Base-by-base conservation (phyloP, 345 rosid genomes). In the Euphorbia tirucalli region DNA sequence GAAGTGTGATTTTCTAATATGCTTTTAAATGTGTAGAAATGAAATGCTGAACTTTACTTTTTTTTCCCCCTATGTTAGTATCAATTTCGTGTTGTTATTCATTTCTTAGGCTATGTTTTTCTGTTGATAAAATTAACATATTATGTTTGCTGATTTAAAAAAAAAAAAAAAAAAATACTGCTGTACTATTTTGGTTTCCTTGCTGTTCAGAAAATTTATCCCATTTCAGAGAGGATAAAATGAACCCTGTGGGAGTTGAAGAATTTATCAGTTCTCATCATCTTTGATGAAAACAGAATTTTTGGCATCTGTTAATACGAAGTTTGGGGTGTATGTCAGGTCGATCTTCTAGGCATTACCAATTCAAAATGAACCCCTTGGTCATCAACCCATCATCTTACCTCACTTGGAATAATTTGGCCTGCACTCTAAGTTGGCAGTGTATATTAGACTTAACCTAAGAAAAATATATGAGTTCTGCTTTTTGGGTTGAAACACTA, bases 101-200 rank as follows among this genome's bases (percentile, higher is more conserved):
- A 49, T 9, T 35, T 72, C 22, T 15, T 72, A 37, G 68, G 62
- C 61, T 63, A 22, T 46, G 15, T 61, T 62, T 31, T 22, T 18
- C 11, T 35, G 11, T 13, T 13, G 30, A 19, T 27, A 30, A 71
- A 48, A 48, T 24, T 61, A 48, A 13, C 16, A 21, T 7, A 21
- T 1, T 10, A n/a, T n/a, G n/a, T n/a, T n/a, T n/a, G n/a, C n/a
- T n/a, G n/a, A n/a, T n/a, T n/a, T n/a, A n/a, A n/a, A n/a, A n/a
- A n/a, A n/a, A n/a, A n/a, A n/a, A n/a, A 15, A 19, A 6, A 56
- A 58, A 43, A 41, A 44, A 0, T 18, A 14, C 25, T 44, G 37
- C 55, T 11, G 14, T 16, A 25, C 5, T 24, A 19, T 11, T 31
- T 13, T 15, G 31, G 15, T 56, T 14, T 41, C 18, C n/a, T 24